Conservation (phyloP, 2,329 filamentous ascomycete genomes). For the Septoria linicola region DNA sequence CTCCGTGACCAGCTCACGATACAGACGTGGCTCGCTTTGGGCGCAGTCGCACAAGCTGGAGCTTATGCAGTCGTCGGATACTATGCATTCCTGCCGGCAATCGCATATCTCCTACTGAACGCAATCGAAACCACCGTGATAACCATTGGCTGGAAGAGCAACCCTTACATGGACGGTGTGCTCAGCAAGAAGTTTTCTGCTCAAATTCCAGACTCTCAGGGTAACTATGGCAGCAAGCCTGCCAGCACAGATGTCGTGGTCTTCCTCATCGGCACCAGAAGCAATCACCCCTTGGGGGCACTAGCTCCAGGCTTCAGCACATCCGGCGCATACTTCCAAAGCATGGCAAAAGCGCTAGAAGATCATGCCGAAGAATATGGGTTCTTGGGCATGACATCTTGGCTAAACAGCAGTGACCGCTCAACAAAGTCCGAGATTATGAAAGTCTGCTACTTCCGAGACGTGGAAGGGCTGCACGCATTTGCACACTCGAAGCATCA, state of each 20-base stretch:
- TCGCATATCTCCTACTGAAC: slow-evolving; percentile 38
- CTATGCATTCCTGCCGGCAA: slow-evolving; percentile 40
- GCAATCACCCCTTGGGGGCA: slow-evolving; percentile 48
- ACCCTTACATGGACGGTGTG: slow-evolving; percentile 41
- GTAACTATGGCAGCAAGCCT: slow-evolving; percentile 35
- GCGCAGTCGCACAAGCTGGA: slow-evolving; percentile 42
- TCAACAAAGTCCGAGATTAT: slow-evolving; percentile 44
- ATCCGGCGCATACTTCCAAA: slow-evolving; percentile 41
- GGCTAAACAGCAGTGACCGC: slow-evolving; percentile 41
- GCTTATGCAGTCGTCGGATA: slow-evolving; percentile 39
- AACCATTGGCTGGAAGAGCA: slow-evolving; percentile 37
- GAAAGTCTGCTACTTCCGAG: slow-evolving; percentile 53
- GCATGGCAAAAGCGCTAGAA: slow-evolving; percentile 41
- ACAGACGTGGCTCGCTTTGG: slow-evolving; percentile 45
- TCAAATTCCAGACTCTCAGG: slow-evolving; percentile 41
- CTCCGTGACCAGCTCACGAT: slow-evolving; percentile 42
- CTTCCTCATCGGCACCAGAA: slow-evolving; percentile 41
- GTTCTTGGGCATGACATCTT: slow-evolving; percentile 48
- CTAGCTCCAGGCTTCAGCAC: slow-evolving; percentile 48
- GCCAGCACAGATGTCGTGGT: slow-evolving; percentile 39
- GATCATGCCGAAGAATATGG: slow-evolving; percentile 47
- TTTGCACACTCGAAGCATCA: slow-evolving; percentile 55
- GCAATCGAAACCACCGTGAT: slow-evolving; percentile 39
- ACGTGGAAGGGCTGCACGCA: slow-evolving; percentile 50
- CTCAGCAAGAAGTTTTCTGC: slow-evolving; percentile 40